phyloP scores from a whole-genome alignment of 352 stramenopile species.

The Pythium biforme region DNA sequence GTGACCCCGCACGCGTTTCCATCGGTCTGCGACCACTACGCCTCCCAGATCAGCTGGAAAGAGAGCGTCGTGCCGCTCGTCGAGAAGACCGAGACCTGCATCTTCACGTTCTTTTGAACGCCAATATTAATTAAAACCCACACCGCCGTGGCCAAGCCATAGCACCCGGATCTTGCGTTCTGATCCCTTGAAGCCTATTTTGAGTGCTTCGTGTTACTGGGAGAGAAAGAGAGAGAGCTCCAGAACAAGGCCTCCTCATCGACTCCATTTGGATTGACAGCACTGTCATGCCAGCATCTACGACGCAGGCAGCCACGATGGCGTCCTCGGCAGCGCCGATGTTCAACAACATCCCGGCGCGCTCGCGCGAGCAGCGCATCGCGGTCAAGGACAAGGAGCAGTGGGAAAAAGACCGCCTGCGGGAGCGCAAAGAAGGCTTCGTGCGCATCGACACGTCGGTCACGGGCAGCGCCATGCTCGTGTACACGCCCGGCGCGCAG shows the following conservation, averaged over 20 bases:
- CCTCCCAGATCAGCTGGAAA: slow-evolving; percentile 53
- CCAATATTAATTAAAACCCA: slow-evolving; percentile 1
- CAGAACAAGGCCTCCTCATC: too few species aligned
- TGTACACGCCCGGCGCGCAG: slow-evolving; percentile 53
- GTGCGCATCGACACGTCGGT: slow-evolving; percentile 68
- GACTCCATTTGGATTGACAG: too few species aligned
- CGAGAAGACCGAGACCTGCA: slow-evolving; percentile 71
- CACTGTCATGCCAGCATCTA: slow-evolving; percentile 9
- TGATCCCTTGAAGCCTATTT: not conserved
- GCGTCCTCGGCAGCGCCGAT: not conserved
- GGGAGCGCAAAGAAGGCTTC: slow-evolving; percentile 63
- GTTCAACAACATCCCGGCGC: slow-evolving; percentile 83
- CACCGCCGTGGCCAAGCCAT: too few species aligned
- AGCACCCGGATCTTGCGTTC: not conserved
- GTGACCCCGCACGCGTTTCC: slow-evolving; percentile 73
- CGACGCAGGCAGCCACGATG: not conserved
- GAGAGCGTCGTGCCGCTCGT: slow-evolving; percentile 75
- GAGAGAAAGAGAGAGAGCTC: too few species aligned
- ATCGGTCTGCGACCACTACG: slow-evolving; percentile 37
- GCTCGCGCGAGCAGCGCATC: slow-evolving; percentile 63
- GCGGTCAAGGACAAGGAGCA: slow-evolving; percentile 76
- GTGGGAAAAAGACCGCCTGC: slow-evolving; percentile 71
- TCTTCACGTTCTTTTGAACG: slow-evolving; percentile 74
- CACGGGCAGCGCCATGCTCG: slow-evolving; percentile 66
- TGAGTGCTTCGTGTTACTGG: not conserved